Evolutionary conservation across 2,329 filamentous ascomycete species (phyloP), one percentile per base, ranked within the genome.

Genomic region (Aspergillus sp.): DNA sequence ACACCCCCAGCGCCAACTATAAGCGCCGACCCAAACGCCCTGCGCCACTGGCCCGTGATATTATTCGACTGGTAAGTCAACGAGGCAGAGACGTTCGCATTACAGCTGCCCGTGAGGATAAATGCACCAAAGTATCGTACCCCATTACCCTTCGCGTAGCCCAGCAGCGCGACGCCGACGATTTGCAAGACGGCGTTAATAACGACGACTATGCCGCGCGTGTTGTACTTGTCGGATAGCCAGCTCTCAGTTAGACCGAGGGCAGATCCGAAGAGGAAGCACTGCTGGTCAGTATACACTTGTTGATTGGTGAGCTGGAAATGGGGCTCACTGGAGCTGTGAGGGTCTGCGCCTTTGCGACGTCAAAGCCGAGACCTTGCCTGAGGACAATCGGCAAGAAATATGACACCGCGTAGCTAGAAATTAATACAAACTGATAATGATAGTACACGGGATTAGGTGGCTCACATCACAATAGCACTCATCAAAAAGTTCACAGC

Each of bases 61-160:
- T 64, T 63, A 27, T 64, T 64, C 8, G 62, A 55, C 35, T 63
- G 61, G 50, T 59, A 64, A 12, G 62, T 58, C 3, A 58, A 21
- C 4, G 24, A 8, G 1, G 56, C 50, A 1, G 56, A 45, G 37
- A 54, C 35, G 12, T 54, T 54, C 3, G 50, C 50, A 19, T 49
- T 53, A 19, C 50, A 54, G 40, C 37, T 40, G 17, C 50, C 56
- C 2, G 41, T 27, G 2, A 54, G 39, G 19, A 58, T 31, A 12
- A 55, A 58, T 17, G 46, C 45, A 19, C 56, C 56, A 8, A 55
- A 55, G n/a, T 55, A 58, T 1, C 56, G 56, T 3, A 58, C 56
- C 1, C 35, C 21, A 23, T 46, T 55, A 19, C 51, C 23, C 21
- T 37, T 55, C 4, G 56, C 56, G 27, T 51, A 58, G 1, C 56